These are phyloP conservation scores for Eragrostis curvula DNA, from an alignment of 176 grass and related monocot genomes.

Conservation along the genomic window DNA sequence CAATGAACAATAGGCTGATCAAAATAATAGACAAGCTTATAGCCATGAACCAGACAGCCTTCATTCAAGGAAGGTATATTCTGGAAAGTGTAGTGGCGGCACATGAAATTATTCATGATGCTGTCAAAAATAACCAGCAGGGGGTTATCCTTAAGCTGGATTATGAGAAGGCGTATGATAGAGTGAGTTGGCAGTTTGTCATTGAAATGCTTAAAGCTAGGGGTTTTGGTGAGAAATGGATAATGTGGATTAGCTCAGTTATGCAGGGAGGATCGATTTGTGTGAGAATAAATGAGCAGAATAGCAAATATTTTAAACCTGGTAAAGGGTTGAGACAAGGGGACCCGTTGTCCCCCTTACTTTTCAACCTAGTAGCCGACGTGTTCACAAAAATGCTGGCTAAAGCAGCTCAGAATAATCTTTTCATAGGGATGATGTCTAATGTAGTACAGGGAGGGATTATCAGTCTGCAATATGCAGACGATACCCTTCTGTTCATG, in stretches of 20 bases:
- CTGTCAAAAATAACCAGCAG: no score
- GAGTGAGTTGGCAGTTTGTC: no score
- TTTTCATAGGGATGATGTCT: no score
- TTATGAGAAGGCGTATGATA: no score
- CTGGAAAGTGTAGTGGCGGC: neutral
- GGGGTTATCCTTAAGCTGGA: no score
- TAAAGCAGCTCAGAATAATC: no score
- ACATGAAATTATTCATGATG: no score
- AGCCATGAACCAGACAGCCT: neutral
- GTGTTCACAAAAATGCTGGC: neutral
- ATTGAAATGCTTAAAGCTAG: no score
- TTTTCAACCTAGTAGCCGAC: neutral
- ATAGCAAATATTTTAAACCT: neutral
- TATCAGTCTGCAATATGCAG: no score
- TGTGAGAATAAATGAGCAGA: neutral
- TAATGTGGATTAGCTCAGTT: neutral
- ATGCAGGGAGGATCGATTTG: neutral
- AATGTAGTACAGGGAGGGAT: no score
- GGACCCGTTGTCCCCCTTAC: neutral
- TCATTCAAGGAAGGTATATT: neutral
- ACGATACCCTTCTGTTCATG: no score
- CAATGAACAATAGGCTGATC: neutral
- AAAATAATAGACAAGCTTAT: neutral
- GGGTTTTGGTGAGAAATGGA: neutral
- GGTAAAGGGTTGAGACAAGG: neutral